Base-by-base conservation (phyloP, 306 rosid species). In the Cicer yamashitae region DNA sequence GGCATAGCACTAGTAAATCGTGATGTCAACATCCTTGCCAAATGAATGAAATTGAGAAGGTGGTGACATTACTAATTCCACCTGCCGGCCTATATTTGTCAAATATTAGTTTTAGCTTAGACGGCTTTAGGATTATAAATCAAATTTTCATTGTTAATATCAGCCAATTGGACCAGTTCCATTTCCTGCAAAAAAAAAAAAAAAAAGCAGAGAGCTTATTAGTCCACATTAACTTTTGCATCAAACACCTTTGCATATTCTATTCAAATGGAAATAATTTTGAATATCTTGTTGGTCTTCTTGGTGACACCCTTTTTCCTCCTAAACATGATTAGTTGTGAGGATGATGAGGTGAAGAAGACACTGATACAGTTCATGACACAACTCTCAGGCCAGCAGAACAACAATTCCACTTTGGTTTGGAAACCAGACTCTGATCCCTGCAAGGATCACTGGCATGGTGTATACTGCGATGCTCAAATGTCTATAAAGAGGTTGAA, bases 391-490 rank as follows among this genome's bases (percentile, higher is more conserved):
- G 78, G 44, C 30, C 78, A 81, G 38, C 60, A 73, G 2, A 60
- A 60, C n/a, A 37, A 60, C 5, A 81, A 76, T 70, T 18, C 74
- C 41, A 7, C 14, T 71, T 73, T 80, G 79, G 66, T 47, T 25
- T 93, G 96, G 98, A 79, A 65, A 67, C 15, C 5, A 43, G 81
- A 78, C 15, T 73, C 89, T 64, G 96, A 93, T 89, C 98, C 97
- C 11, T 91, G 97, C 83, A 78, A 52, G 56, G 83, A 80, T 12
- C 71, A 1, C 0, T 93, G 98, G 98, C 47, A 8, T 40, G 89
- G 91, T 67, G 88, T 93, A 7, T 6, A 0, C 3, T 91, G 96
- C 70, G 91, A 89, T 67, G 5, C 59, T 10, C 61, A 8, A 37
- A 86, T 84, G 22, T 52, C 3, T 5, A 81, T 93, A 10, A 69